Evolutionary conservation across 768 basidiomycete genomes (phyloP), one percentile per base, ranked within the genome.

Genomic region (Leucosporidium creatinivorum): DNA sequence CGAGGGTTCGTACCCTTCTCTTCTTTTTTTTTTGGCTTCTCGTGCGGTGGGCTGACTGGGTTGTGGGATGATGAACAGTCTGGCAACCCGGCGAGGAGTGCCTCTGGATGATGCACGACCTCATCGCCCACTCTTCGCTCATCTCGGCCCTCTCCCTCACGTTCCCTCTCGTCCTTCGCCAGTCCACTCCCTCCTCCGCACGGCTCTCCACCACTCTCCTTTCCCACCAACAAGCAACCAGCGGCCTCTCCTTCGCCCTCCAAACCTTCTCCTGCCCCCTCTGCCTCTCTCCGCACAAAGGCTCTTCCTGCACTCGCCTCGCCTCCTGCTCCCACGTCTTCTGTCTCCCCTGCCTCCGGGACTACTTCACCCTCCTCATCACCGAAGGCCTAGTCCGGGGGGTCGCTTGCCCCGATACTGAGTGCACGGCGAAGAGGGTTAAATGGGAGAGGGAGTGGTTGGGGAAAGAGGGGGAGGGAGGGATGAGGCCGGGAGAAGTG

Each of bases 291-390:
- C 13, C 57, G 9, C 50, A 59, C 8, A 65, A 65, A 39, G 64
- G 64, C 10, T 62, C 52, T 2, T n/a, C 58, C 17, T 63, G 62
- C 33, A n/a, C 65, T 8, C 62, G 50, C 9, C 56, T 68, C 61
- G 9, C 47, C 6, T 57, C 36, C 28, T 71, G 63, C 61, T 48
- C 52, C 15, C 66, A 67, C 60, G 62, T 62, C n/a, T 73, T 74
- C 58, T 74, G 73, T 65, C 15, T 75, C 73, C 63, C 61, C 74
- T n/a, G 12, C 33, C 30, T 62, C 65, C n/a, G n/a, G n/a, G n/a
- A n/a, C 51, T 75, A 73, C 58, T 75, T 71, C 59, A 58, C 61
- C 36, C 61, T 75, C 17, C 66, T 73, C 28, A 75, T 75, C 61
- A 64, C 67, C 26, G 75, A 75, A 60, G 75, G 75, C 6, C 60